Evolutionary conservation across 73 alveolate genomes (phyloP), one percentile per base, ranked within the genome.

Genomic region (Blepharisma japonicum): DNA sequence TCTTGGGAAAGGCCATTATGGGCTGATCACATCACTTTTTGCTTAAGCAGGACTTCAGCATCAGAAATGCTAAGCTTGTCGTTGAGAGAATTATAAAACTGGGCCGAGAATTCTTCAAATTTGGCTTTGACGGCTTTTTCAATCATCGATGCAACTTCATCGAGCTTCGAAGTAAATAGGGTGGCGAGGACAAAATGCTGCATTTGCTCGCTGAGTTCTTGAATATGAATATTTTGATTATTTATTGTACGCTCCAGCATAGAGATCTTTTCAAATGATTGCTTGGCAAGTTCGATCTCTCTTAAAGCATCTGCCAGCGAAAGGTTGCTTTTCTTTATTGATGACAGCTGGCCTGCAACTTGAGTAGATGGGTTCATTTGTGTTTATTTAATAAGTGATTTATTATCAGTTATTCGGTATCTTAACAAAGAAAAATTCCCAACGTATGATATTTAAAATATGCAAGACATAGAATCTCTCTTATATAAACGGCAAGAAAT

Each of bases 101-200:
- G 23, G 11, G 23, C 74, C 14, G 47, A 14, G 4, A 61, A 39
- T 61, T 61, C 74, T 14, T 61, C 74, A 61, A 61, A n/a, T 25
- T 39, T 14, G 0, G 38, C 46, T 61, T 61, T 61, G 18, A 61
- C 47, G 5, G 74, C 38, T 39, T 25, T 61, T 8, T 61, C 74
- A 1, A 61, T 18, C 14, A 25, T 39, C 0, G 0, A 39, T 9
- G 74, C 0, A 61, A 61, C 39, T 25, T 61, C 74, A 20, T 61
- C 74, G 5, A 61, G 14, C 47, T 39, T 61, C 47, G 74, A 8
- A 25, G 14, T 61, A 39, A 61, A 61, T 14, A 18, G 23, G 46
- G 14, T 61, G 47, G 23, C 39, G 2, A 39, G 14, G 2, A 61
- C 74, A 4, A 61, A 14, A 61, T n/a, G 47, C 23, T 61, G 47